Conservation (phyloP, 1,139 yeast species). For the Trichomonascaceae sp. region DNA sequence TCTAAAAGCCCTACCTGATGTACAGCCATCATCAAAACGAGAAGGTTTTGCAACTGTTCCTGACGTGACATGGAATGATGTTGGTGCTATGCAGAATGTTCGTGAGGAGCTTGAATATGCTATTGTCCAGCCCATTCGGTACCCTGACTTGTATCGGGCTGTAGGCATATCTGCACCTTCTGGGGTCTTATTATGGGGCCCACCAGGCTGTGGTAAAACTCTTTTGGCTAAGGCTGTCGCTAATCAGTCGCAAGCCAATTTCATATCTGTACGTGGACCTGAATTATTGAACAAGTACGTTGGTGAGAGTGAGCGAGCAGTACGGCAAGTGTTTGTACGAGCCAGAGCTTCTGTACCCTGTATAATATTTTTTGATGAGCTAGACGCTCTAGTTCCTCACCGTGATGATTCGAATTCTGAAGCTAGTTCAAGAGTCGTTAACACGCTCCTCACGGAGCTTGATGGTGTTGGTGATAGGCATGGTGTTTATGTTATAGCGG, state of each 20-base stretch:
- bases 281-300: constrained; percentile 90
- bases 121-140: constrained; percentile 90
- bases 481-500: constrained; percentile 93
- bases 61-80: constrained; percentile 92
- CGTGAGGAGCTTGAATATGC: constrained; percentile 95
- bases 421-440: constrained; percentile 89
- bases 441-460: constrained; percentile 84
- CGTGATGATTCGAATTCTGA: constrained; percentile 82
- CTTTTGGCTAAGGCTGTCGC: constrained; percentile 95
- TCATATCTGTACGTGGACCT: constrained; percentile 92
- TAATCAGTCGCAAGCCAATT: constrained; percentile 91
- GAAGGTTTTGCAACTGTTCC: constrained; percentile 99
- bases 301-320: constrained; percentile 94
- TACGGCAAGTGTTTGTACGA: constrained; percentile 87
- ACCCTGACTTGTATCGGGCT: constrained; percentile 81
- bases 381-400: constrained; percentile 93
- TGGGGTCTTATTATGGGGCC: constrained; percentile 98
- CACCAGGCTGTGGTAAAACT: constrained; percentile 99
- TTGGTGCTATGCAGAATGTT: constrained; percentile 78
- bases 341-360: constrained; percentile 96
- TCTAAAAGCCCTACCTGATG: constrained; percentile 75
- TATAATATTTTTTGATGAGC: constrained; percentile 90
- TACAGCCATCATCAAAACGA: constrained; percentile 96
- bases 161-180: constrained; percentile 97
- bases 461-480: constrained; percentile 91